Evolutionary conservation across 352 stramenopile genomes (phyloP), one percentile per base, ranked within the genome.

Genomic region (Globisporangium nagaii): DNA sequence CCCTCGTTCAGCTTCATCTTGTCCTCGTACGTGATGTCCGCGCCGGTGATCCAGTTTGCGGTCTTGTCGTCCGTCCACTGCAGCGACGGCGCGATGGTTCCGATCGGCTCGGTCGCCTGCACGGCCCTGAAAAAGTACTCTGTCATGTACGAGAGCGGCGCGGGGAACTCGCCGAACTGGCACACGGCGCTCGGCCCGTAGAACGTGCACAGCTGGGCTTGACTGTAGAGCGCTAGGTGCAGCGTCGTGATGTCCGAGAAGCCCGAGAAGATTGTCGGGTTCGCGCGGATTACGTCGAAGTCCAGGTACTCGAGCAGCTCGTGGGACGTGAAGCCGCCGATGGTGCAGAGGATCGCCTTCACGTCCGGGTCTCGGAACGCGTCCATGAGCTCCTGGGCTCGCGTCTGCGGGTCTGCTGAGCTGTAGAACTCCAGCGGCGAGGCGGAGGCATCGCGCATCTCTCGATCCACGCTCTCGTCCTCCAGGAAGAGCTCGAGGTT

Each of bases 1-100:
- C 66, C 71, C 3, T 48, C 25, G 55, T 88, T 86, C 3, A 32
- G 53, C 41, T 75, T 70, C 67, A 81, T 79, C 20, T 36, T 30
- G 10, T 83, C 58, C 36, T 50, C 28, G 50, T 84, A 64, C 1
- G 45, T 62, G 6, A 78, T 71, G 32, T 88, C 77, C 1, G 58
- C 62, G 12, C 64, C 56, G 0, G 65, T 76, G 27, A 81, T 50
- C 75, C 78, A 88, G 63, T 88, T 79, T 2, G 68, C 63, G 4
- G 73, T 82, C 56, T 83, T 85, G 63, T 88, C 73, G 42, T 86
- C 71, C 1, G 66, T 79, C 75, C 73, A 88, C 40, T 84, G 68
- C 0, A 25, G 35, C 3, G 75, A 88, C 9, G 75, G 58, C 9
- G 27, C 11, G 28, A 86, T 49, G 0, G 50, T 24, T 0, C 75